Evolutionary conservation across 83 land plant species (phyloP).

Genomic region (Picea mariana): DNA sequence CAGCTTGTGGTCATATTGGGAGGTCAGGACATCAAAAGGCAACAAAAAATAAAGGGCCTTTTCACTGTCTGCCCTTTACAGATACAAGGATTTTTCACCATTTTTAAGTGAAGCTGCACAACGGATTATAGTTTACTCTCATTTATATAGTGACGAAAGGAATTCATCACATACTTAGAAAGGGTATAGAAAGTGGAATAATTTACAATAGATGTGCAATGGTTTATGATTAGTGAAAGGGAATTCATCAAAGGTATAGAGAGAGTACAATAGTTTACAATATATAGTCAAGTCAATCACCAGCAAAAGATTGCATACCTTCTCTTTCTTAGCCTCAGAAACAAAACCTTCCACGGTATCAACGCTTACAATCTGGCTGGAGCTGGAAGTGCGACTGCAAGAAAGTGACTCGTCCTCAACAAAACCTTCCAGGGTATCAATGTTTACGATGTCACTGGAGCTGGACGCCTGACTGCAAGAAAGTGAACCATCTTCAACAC

Average conservation of each 20-base stretch:
- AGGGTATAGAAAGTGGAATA: not conserved
- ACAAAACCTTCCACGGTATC: conserved; percentile 64
- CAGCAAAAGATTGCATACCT: conserved; percentile 35
- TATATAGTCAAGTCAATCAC: too few species aligned
- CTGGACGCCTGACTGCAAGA: conserved; percentile 16
- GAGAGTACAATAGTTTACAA: too few species aligned
- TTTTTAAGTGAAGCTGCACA: not conserved
- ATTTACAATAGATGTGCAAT: not conserved
- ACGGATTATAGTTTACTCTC: not conserved
- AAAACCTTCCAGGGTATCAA: conserved; percentile 58
- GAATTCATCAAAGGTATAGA: too few species aligned
- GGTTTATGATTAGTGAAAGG: not conserved
- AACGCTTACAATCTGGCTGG: conserved; percentile 27
- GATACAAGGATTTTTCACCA: not conserved
- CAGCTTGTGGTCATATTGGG: not conserved
- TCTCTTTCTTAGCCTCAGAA: conserved; percentile 60
- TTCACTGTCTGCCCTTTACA: not conserved
- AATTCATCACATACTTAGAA: not conserved
- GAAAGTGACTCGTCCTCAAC: conserved; percentile 20
- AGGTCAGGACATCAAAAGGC: not conserved
- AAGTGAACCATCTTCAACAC: conserved; percentile 8
- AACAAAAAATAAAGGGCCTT: not conserved
- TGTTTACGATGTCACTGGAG: conserved; percentile 27
- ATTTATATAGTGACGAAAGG: not conserved
- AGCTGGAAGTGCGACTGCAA: conserved; percentile 14